These are phyloP conservation scores for Aegilops sharonensis DNA, from an alignment of 176 grass and related monocot species.

Conservation along the genomic window DNA sequence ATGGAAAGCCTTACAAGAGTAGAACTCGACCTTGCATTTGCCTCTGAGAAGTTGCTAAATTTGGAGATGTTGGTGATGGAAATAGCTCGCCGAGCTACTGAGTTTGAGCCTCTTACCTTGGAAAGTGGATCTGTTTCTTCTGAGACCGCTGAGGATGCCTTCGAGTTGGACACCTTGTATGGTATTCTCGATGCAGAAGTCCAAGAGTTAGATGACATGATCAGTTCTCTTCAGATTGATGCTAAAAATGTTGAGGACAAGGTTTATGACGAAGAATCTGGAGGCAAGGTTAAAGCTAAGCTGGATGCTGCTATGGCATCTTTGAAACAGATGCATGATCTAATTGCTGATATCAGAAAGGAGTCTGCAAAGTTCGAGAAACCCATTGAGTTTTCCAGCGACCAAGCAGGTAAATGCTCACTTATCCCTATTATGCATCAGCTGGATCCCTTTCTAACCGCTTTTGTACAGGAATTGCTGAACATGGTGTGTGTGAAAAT, in stretches of 20 bases:
- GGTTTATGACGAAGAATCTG: slow-evolving; percentile 46
- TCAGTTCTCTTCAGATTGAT: slow-evolving; percentile 59
- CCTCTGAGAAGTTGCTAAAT: slow-evolving; percentile 80
- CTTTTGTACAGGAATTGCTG: slow-evolving; percentile 43
- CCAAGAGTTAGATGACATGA: slow-evolving; percentile 72
- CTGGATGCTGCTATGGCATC: slow-evolving; percentile 48
- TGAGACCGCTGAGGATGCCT: slow-evolving; percentile 50
- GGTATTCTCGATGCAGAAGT: slow-evolving; percentile 71
- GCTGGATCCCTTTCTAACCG: slow-evolving; percentile 35
- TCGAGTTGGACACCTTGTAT: slow-evolving; percentile 64
- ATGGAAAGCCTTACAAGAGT: slow-evolving; percentile 61
- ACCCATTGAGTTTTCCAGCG: slow-evolving; percentile 37
- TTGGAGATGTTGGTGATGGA: slow-evolving; percentile 88
- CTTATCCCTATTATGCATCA: slow-evolving; percentile 11
- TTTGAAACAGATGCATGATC: slow-evolving; percentile 67
- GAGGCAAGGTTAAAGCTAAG: slow-evolving; percentile 45
- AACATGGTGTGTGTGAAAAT: slow-evolving; percentile 43
- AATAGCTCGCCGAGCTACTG: slow-evolving; percentile 52
- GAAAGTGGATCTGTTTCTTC: slow-evolving; percentile 49
- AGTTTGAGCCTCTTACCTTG: slow-evolving; percentile 48
- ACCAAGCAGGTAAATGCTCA: slow-evolving; percentile 58
- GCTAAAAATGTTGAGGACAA: slow-evolving; percentile 46
- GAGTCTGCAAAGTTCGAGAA: slow-evolving; percentile 68
- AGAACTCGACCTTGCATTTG: slow-evolving; percentile 73
- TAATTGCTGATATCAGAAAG: slow-evolving; percentile 70